Base-by-base conservation (phyloP, 805 yeast genomes). In the Lachancea waltii region DNA sequence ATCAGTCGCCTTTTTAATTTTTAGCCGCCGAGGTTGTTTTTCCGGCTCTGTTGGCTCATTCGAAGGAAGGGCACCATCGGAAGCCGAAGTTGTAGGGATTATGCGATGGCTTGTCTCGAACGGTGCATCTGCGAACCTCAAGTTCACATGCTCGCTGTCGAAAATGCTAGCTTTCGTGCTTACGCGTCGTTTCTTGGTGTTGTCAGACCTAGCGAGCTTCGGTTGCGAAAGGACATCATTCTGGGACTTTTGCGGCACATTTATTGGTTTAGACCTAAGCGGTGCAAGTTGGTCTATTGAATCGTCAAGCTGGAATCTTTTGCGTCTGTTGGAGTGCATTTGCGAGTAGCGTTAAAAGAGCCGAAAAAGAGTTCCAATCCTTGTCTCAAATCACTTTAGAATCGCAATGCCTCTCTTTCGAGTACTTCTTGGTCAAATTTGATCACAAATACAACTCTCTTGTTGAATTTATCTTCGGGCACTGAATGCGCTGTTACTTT, bases 401-500 rank as follows among this genome's bases (percentile, higher is more conserved):
- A 66, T 33, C 77, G 56, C 27, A 71, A 51, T 19, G 60, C 62
- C 48, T 81, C 86, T 47, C 86, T 65, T 35, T 68, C 64, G 7
- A 77, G 57, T 7, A 80, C 75, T 54, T 65, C 65, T 8, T 70
- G 68, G 43, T 81, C 83, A 44, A 86, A 81, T 49, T 81, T 78
- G 25, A 86, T 73, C 48, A 85, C 67, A 51, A 79, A 86, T 0
- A 85, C 89, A 0, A 94, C 81, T 46, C 87, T 64, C 39, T 68
- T 63, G 0, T 85, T 82, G 34, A 56, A 58, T 11, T 64, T 70
- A 6, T 70, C 79, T 9, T 72, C 62, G 1, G 85, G 82, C 31
- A 79, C 82, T 0, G 79, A 69, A 56, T 87, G 95, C 1, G 95
- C 94, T 7, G 82, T 73, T 5, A 86, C 95, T 26, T 64, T 67